Evolutionary conservation across 2,329 filamentous ascomycete genomes (phyloP), one percentile per base, ranked within the genome.

Genomic region (Sporothrix curviconia): DNA sequence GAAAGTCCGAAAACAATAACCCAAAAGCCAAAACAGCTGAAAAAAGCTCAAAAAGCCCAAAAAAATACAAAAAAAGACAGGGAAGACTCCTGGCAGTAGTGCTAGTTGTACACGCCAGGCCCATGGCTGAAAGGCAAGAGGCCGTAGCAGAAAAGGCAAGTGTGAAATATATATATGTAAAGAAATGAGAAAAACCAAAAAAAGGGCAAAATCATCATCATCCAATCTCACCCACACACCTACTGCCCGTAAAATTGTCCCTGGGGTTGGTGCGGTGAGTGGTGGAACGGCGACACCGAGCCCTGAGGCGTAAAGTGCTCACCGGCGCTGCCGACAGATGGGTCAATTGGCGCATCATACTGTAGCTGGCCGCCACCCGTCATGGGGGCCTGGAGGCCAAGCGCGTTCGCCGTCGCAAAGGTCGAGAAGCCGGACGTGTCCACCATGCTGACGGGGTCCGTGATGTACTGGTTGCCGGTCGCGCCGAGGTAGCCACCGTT

Each of bases 281-380:
- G 72, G 2, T 66, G 64, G 59, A 71, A 78, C 0, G 75, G 74
- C 34, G 76, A 76, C 12, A 70, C 69, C 2, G 74, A 76, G 7
- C 74, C 74, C 36, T 71, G 71, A 17, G 69, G 70, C 22, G 69
- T 69, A 56, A 69, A 77, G 32, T 71, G 72, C 19, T 71, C 62
- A 3, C 50, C 65, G 28, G 28, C 11, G 24, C 64, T 63, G 22
- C 67, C 65, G 51, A 67, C 66, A 32, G 64, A 61, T 32, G 67
- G 65, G 49, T 70, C 66, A 25, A 69, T 62, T 55, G 71, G 61
- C 42, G 63, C 63, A 25, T 68, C 67, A 54, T 72, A 76, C n/a
- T 59, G 58, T 42, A 73, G 63, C 40, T 66, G 64, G 9, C 55
- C 59, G 30, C 25, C 59, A 28, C 25, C 51, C 4, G 58, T 56